Percentiles rank a stretch among this genome's conserved stretches.
These are phyloP conservation scores for Beta vulgaris DNA, from an alignment of 148 eudicot species.

Conservation along the genomic window DNA sequence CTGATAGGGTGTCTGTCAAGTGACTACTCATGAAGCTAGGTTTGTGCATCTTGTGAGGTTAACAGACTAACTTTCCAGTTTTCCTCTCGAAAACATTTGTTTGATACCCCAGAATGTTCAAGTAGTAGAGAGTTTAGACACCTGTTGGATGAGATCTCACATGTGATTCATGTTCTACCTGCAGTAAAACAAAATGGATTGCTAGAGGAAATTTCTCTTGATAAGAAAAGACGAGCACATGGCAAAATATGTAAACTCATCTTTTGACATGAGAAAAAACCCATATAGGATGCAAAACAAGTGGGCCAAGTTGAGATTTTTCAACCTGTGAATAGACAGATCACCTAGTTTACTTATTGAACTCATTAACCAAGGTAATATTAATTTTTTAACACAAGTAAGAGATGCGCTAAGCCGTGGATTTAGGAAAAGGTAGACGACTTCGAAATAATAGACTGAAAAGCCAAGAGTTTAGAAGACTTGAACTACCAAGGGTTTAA, in stretches of 20 bases:
- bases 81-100: not conserved
- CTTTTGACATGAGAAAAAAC: not conserved
- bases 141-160: not conserved
- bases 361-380: not conserved
- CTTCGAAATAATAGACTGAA: not conserved
- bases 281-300: not conserved
- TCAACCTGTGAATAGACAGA: not conserved
- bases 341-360: not conserved
- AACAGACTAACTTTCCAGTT: not conserved
- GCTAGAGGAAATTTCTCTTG: not conserved
- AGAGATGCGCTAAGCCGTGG: not conserved
- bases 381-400: not conserved
- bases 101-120: not conserved
- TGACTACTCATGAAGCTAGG: constrained; percentile 2
- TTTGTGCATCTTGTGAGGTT: not conserved
- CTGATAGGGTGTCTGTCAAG: not conserved
- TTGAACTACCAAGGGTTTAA: too few species aligned
- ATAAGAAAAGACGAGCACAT: not conserved
- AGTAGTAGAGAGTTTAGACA: constrained; percentile 4
- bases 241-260: not conserved
- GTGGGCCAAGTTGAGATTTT: not conserved
- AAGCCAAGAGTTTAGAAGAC: not conserved
- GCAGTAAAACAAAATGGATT: not conserved
- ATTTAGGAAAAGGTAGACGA: not conserved
- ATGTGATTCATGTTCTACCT: not conserved